Evolutionary conservation across 352 stramenopile species (phyloP).

Genomic region (Globisporangium emineosum): DNA sequence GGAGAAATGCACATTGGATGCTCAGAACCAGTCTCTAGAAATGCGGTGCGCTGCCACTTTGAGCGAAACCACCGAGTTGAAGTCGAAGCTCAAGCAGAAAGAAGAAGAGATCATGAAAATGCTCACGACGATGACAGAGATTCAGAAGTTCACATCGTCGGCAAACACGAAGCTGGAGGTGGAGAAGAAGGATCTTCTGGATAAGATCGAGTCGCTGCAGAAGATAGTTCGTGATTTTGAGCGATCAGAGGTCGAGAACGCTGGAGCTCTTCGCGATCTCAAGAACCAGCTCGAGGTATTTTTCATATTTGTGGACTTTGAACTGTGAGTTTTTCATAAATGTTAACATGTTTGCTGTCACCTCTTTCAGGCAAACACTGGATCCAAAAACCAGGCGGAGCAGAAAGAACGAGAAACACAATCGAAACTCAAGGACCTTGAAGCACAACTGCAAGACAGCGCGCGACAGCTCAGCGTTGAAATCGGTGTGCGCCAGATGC

Average conservation of each 20-base stretch:
- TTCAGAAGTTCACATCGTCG: constrained; percentile 68
- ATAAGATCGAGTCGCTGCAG: constrained; percentile 63
- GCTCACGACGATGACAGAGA: constrained; percentile 67
- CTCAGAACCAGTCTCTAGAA: constrained; percentile 55
- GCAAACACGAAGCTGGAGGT: constrained; percentile 59
- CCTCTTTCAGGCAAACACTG: constrained; percentile 22
- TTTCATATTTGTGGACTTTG: background rate
- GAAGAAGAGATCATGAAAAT: constrained; percentile 66
- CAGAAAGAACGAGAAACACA: constrained; percentile 34
- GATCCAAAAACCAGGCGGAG: constrained; percentile 27
- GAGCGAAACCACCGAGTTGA: constrained; percentile 45
- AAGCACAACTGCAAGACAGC: constrained; percentile 52
- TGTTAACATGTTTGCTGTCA: constrained; percentile 6
- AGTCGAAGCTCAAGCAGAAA: constrained; percentile 62
- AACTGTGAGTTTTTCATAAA: background rate
- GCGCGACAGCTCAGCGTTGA: constrained; percentile 57
- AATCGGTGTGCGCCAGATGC: constrained; percentile 60
- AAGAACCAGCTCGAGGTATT: constrained; percentile 46
- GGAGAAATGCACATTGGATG: constrained; percentile 61
- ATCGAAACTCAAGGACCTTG: constrained; percentile 38
- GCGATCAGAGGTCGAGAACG: constrained; percentile 42
- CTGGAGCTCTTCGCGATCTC: constrained; percentile 43
- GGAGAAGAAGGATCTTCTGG: constrained; percentile 63
- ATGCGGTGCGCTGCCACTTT: constrained; percentile 28
- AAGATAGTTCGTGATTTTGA: constrained; percentile 45